Evolutionary conservation across 257 asterid species (phyloP).

Genomic region (Voacanga thouarsii): DNA sequence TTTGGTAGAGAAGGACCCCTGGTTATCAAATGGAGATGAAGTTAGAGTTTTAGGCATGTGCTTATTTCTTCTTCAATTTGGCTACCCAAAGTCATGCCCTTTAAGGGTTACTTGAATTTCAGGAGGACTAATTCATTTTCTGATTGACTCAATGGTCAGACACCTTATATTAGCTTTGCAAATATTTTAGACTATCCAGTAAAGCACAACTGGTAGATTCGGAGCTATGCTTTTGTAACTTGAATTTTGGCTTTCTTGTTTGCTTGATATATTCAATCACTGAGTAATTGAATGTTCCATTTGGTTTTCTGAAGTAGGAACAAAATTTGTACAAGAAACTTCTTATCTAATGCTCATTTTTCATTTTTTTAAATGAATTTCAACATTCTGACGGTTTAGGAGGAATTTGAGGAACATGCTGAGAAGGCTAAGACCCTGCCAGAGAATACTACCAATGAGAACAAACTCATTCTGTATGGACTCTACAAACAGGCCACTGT

Average conservation of each 20-base stretch:
- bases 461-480: conserved; percentile 76
- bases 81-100: not conserved
- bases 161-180: not conserved
- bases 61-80: not conserved
- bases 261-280: not conserved
- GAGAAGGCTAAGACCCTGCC: conserved; percentile 89
- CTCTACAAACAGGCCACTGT: conserved; percentile 81
- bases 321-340: not conserved
- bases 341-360: not conserved
- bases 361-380: not conserved
- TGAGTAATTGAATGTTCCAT: not conserved
- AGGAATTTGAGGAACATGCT: conserved; percentile 86
- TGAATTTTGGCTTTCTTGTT: not conserved
- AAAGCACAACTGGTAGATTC: not conserved
- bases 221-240: not conserved
- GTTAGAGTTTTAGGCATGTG: not conserved
- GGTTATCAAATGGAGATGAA: not conserved
- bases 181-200: not conserved
- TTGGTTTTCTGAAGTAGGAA: not conserved
- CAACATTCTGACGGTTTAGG: conserved; percentile 37
- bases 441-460: conserved; percentile 58
- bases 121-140: not conserved
- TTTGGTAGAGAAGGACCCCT: not conserved
- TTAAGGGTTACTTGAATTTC: not conserved
- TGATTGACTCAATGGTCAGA: not conserved